phyloP scores from a whole-genome alignment of 176 grass and related monocot genomes.

The Themeda triandra region DNA sequence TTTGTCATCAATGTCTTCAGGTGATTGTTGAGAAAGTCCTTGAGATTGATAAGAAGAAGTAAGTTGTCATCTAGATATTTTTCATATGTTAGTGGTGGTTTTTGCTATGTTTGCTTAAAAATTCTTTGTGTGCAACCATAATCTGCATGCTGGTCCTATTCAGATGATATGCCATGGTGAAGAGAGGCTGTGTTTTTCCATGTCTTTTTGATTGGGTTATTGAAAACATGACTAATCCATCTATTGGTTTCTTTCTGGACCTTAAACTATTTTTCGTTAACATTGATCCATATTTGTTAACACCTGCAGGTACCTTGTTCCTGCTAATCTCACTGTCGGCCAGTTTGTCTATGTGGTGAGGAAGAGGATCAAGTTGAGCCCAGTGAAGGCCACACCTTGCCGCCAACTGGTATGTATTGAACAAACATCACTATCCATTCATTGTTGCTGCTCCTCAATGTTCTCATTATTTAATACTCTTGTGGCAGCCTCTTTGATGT shows the following conservation, averaged over 20 bases:
- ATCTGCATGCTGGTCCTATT: background rate
- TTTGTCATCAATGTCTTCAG: constrained; percentile 39
- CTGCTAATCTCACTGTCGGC: constrained; percentile 74
- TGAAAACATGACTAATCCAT: background rate
- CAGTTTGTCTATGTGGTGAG: constrained; percentile 90
- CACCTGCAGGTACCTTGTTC: constrained; percentile 67
- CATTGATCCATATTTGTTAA: background rate
- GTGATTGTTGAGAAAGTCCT: constrained; percentile 93
- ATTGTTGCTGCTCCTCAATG: background rate
- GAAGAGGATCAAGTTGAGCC: constrained; percentile 89
- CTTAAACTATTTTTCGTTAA: no score
- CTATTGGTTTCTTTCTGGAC: background rate
- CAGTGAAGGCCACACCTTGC: constrained; percentile 82
- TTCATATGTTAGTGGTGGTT: background rate
- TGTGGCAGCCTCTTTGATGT: constrained; percentile 77
- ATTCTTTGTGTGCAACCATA: background rate
- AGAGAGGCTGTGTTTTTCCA: no score
- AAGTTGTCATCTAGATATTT: background rate
- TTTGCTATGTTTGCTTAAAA: constrained; percentile 3
- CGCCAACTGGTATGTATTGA: constrained; percentile 54
- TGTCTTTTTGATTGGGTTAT: no score
- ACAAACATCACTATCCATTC: background rate
- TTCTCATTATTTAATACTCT: background rate
- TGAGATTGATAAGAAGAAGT: constrained; percentile 96
- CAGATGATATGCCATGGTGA: background rate